These are phyloP conservation scores for Populus tomentosa DNA, from an alignment of 441 rosid species.

Conservation along the genomic window DNA sequence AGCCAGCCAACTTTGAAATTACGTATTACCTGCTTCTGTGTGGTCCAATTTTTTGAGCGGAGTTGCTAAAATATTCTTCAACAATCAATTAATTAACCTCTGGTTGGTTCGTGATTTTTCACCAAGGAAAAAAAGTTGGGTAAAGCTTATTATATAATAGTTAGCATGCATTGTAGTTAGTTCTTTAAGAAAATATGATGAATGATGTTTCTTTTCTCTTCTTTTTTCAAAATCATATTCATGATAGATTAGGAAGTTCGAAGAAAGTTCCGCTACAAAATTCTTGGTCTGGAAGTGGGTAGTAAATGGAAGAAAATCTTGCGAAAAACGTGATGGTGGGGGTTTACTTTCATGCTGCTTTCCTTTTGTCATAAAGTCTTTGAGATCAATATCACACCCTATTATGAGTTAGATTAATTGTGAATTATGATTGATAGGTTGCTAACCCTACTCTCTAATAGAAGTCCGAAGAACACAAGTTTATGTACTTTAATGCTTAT, in stretches of 20 bases:
- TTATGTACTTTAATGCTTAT: not conserved
- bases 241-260: not conserved
- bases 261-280: not conserved
- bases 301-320: not conserved
- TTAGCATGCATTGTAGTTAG: not conserved
- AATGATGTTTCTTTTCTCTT: too few species aligned
- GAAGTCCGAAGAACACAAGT: not conserved
- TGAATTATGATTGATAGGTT: not conserved
- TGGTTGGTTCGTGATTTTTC: not conserved
- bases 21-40: not conserved
- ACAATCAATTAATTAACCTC: not conserved
- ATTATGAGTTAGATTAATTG: not conserved
- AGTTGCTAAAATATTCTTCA: not conserved
- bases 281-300: not conserved
- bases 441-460: not conserved
- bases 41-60: not conserved
- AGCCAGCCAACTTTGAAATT: slow-evolving; percentile 11
- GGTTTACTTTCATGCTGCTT: not conserved
- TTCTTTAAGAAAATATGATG: not conserved
- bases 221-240: not conserved
- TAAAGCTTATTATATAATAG: not conserved
- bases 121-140: not conserved
- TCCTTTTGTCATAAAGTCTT: not conserved
- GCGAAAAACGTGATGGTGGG: not conserved
- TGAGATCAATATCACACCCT: not conserved